phyloP scores from a whole-genome alignment of 2,329 filamentous ascomycete species.

The Nemania abortiva region DNA sequence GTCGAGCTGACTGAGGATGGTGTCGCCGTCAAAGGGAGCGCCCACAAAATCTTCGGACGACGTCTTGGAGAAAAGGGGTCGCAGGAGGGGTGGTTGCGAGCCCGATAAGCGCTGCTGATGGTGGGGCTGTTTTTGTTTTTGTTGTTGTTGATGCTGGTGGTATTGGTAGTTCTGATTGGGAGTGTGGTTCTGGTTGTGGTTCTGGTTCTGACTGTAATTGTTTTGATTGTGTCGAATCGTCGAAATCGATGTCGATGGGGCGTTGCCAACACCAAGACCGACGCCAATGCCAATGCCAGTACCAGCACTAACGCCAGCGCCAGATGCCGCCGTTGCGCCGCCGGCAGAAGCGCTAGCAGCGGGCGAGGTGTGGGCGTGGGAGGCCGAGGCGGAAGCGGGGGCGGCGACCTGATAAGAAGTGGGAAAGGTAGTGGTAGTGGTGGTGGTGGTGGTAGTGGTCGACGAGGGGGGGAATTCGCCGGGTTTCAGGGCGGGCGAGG shows the following conservation, averaged over 20 bases:
- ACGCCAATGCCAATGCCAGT: conserved; percentile 33
- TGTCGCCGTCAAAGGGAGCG: conserved; percentile 73
- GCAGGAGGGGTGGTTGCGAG: conserved; percentile 51
- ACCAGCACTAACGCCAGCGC: conserved; percentile 35
- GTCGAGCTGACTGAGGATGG: conserved; percentile 70
- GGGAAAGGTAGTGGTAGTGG: conserved; percentile 49
- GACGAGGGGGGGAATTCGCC: conserved; percentile 59
- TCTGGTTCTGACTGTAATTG: conserved; percentile 21
- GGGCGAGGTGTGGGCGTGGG: conserved; percentile 32
- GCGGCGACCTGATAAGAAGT: conserved; percentile 44
- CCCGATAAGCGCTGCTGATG: conserved; percentile 51
- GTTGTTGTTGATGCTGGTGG: conserved; percentile 18
- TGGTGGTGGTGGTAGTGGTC: too few relatives aligned
- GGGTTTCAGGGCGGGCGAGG: conserved; percentile 59
- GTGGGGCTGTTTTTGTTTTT: conserved; percentile 25
- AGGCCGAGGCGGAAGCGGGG: conserved; percentile 37
- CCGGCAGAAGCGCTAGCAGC: conserved; percentile 40
- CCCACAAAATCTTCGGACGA: conserved; percentile 72
- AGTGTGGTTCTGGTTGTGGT: background rate
- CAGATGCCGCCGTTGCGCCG: conserved; percentile 32
- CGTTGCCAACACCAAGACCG: conserved; percentile 30
- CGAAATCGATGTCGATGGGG: conserved; percentile 34
- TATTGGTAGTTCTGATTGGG: background rate
- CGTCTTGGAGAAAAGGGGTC: conserved; percentile 57
- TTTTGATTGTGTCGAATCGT: conserved; percentile 13